A percentile compares a stretch with the other conserved stretches of the same genome.
These are phyloP conservation scores for Exidia glandulosa DNA, from an alignment of 768 basidiomycete species.

Conservation along the genomic window DNA sequence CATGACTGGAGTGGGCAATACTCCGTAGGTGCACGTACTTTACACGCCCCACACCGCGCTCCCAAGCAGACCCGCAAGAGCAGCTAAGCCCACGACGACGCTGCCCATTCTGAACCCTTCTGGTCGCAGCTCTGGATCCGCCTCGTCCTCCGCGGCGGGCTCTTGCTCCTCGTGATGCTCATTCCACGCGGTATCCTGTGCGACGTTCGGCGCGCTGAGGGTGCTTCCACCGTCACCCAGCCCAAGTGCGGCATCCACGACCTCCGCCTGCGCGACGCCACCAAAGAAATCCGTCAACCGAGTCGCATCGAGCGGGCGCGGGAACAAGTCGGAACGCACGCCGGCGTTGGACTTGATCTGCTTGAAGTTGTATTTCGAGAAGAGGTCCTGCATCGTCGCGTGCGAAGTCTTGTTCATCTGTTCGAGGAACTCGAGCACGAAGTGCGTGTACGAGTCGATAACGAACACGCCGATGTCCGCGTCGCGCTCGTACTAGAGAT, in stretches of 20 bases:
- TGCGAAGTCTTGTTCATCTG: conserved; percentile 83
- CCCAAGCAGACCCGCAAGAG: too few relatives aligned
- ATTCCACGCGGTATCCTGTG: neutral
- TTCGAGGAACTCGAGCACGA: conserved; percentile 84
- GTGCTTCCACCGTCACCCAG: neutral
- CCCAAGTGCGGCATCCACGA: conserved; percentile 18
- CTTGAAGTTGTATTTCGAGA: conserved; percentile 64
- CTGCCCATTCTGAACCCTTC: too few relatives aligned
- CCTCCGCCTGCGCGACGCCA: conserved; percentile 76
- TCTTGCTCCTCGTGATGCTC: neutral
- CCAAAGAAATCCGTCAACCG: conserved; percentile 81
- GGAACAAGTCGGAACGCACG: conserved; percentile 81
- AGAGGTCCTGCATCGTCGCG: conserved; percentile 76
- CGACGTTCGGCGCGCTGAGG: neutral
- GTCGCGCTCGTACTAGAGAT: conserved; percentile 76
- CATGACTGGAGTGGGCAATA: too few relatives aligned
- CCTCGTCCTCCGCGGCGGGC: neutral
- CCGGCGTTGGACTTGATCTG: conserved; percentile 80
- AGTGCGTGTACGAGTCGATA: conserved; percentile 91
- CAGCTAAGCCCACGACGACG: too few relatives aligned
- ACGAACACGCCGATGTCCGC: conserved; percentile 91
- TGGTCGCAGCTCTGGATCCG: too few relatives aligned
- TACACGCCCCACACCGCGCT: too few relatives aligned
- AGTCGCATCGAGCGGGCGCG: conserved; percentile 37
- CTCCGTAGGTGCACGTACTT: too few relatives aligned